Percentiles rank a stretch among this genome's conserved stretches.
phyloP scores from a whole-genome alignment of 345 rosid genomes.

The Cochlearia excelsa region DNA sequence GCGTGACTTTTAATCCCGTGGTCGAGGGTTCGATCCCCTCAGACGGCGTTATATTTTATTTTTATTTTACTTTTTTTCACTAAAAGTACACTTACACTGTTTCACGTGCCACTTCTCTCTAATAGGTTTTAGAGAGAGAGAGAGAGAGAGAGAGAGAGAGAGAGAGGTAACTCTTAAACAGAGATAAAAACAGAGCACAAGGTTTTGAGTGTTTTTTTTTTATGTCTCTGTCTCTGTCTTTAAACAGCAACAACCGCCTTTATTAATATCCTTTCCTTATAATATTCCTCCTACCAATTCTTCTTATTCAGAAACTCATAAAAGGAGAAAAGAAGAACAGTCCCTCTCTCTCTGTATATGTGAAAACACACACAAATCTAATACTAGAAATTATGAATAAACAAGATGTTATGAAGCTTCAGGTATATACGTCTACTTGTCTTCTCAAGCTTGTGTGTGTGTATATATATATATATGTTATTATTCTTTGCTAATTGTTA shows the following conservation, averaged over 20 bases:
- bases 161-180: constrained; percentile 35
- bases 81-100: too few relatives aligned
- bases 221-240: constrained; percentile 23
- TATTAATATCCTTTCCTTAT: constrained; percentile 27
- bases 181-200: constrained; percentile 37
- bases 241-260: constrained; percentile 40
- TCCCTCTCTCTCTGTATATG: constrained; percentile 12
- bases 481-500: constrained; percentile 5
- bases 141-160: constrained; percentile 2
- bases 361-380: constrained; percentile 21
- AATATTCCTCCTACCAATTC: constrained; percentile 8
- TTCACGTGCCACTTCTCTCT: constrained; percentile 24
- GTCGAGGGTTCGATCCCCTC: too few relatives aligned
- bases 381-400: constrained; percentile 49
- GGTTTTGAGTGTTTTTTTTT: constrained; percentile 20
- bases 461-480: too few relatives aligned
- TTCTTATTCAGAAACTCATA: constrained; percentile 3
- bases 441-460: background rate
- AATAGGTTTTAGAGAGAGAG: constrained; percentile 3
- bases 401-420: constrained; percentile 72
- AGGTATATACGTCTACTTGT: constrained; percentile 43
- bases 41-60: too few relatives aligned
- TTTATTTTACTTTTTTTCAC: too few relatives aligned
- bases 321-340: constrained; percentile 7
- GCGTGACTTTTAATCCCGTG: too few relatives aligned